Percentiles rank a stretch among this genome's conserved stretches.
phyloP scores from a whole-genome alignment of 2,329 filamentous ascomycete genomes.

The Tolypocladium sp. region DNA sequence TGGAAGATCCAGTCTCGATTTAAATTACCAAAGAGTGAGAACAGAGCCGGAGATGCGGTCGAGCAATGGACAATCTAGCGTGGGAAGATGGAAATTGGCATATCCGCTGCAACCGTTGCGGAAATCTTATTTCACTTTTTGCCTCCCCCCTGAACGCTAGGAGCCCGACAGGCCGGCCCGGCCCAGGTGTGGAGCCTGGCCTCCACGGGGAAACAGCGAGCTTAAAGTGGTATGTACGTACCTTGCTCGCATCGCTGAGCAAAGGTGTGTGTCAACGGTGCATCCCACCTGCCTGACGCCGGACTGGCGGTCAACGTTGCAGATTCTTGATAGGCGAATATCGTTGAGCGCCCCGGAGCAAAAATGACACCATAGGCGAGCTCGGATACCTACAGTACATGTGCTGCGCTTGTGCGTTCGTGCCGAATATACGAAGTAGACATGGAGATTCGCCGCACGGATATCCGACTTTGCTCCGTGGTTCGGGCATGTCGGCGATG shows the following conservation, averaged over 20 bases:
- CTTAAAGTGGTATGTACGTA: background rate
- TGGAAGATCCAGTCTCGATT: background rate
- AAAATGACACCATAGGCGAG: background rate
- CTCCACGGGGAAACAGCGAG: background rate
- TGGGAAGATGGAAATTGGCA: background rate
- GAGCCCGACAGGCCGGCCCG: background rate
- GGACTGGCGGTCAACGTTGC: constrained; percentile 1
- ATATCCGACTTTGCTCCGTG: background rate
- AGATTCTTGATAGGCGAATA: background rate
- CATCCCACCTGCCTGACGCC: background rate
- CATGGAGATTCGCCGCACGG: background rate
- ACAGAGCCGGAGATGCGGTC: background rate
- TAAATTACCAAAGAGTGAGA: background rate
- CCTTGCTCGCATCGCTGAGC: background rate
- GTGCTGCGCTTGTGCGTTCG: background rate
- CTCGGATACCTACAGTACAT: background rate
- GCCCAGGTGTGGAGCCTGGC: background rate
- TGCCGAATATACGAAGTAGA: background rate
- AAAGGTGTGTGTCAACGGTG: background rate
- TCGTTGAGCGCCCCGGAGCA: background rate
- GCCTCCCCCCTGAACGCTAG: background rate
- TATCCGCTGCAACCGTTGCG: background rate
- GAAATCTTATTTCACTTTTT: too few relatives aligned
- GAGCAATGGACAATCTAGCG: background rate
- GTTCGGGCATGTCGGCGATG: background rate